Evolutionary conservation across 176 grass and related monocot genomes (phyloP).

Genomic region (Eragrostis curvula): DNA sequence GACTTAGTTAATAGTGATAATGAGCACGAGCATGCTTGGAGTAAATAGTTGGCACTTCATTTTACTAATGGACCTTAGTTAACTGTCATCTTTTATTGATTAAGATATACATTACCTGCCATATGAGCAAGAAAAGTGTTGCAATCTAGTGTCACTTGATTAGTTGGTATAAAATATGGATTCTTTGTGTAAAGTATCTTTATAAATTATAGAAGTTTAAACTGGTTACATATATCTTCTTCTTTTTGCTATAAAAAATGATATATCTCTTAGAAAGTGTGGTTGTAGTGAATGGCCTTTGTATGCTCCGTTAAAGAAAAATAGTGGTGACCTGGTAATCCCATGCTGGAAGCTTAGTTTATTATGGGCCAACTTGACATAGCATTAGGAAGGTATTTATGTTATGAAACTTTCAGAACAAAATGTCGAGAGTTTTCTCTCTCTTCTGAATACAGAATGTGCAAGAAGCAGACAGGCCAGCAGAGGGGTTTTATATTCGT

Average conservation of each 20-base stretch:
- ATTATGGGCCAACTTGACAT: too few relatives aligned
- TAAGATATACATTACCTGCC: background rate
- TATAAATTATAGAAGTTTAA: background rate
- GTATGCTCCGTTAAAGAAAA: too few relatives aligned
- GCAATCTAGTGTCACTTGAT: background rate
- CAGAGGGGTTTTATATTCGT: conserved; percentile 74
- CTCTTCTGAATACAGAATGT: conserved; percentile 58
- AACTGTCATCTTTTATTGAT: background rate
- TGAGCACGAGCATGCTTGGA: background rate
- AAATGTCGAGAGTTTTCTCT: conserved; percentile 1
- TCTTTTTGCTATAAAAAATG: too few relatives aligned
- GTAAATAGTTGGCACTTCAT: background rate
- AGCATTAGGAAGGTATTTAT: too few relatives aligned
- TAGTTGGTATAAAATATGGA: background rate
- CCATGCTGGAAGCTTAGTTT: too few relatives aligned
- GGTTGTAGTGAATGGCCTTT: too few relatives aligned
- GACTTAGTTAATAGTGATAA: background rate
- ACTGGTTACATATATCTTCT: too few relatives aligned
- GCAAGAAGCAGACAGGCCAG: conserved; percentile 69
- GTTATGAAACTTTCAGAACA: too few relatives aligned
- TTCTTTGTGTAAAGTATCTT: background rate
- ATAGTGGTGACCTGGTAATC: too few relatives aligned
- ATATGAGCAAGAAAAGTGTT: background rate
- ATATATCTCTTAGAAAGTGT: too few relatives aligned
- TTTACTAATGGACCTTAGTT: background rate